Evolutionary conservation across 805 yeast genomes (phyloP).

Genomic region (Saturnispora sanitii): DNA sequence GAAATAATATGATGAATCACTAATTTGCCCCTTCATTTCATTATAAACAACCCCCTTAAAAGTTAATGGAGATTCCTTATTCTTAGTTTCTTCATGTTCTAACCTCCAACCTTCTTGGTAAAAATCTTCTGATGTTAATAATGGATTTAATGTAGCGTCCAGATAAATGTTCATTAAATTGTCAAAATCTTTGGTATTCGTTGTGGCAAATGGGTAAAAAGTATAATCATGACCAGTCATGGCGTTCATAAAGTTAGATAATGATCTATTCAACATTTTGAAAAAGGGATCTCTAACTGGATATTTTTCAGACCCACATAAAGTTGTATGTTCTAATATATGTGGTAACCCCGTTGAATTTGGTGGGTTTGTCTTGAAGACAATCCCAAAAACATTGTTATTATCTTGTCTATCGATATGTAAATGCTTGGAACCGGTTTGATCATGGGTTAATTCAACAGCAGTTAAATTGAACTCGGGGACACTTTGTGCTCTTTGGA

Average conservation of each 20-base stretch:
- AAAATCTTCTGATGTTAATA: conserved; percentile 71
- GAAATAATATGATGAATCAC: conserved; percentile 76
- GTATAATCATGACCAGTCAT: conserved; percentile 98
- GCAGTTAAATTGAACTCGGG: conserved; percentile 82
- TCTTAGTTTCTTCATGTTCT: conserved; percentile 56
- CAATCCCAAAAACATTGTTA: conserved; percentile 82
- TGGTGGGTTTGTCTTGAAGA: conserved; percentile 91
- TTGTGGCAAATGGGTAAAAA: conserved; percentile 91
- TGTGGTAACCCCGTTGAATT: conserved; percentile 94
- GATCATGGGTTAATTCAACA: conserved; percentile 54
- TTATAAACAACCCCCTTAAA: conserved; percentile 96
- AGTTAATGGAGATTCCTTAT: conserved; percentile 47
- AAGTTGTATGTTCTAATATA: conserved; percentile 88
- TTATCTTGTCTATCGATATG: conserved; percentile 78
- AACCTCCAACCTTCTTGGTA: conserved; percentile 97
- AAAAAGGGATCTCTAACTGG: conserved; percentile 97
- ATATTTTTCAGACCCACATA: conserved; percentile 85
- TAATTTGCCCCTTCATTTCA: conserved; percentile 96
- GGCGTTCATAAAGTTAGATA: conserved; percentile 96
- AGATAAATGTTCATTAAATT: conserved; percentile 83
- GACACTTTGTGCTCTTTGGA: conserved; percentile 54
- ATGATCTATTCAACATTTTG: conserved; percentile 91
- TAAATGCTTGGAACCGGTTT: conserved; percentile 70
- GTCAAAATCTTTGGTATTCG: conserved; percentile 69
- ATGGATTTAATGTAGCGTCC: conserved; percentile 78